Percentiles rank a stretch among this genome's conserved stretches.
These are phyloP conservation scores for Fusarium marasasianum DNA, from an alignment of 2,329 filamentous ascomycete species.

Conservation along the genomic window DNA sequence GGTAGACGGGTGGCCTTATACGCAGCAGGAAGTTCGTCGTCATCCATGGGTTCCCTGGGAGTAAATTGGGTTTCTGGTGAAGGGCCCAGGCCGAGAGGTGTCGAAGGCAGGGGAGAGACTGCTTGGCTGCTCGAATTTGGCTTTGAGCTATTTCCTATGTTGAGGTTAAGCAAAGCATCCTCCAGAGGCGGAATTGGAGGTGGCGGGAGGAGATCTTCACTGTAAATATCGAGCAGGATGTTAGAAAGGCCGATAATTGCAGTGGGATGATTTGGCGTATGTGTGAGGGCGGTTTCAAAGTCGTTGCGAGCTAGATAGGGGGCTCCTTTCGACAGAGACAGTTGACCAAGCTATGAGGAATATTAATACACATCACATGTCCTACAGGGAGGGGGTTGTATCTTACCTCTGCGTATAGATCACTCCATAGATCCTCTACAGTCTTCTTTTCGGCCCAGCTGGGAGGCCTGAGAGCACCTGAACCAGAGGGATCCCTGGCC, in stretches of 20 bases:
- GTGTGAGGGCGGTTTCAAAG: conserved; percentile 84
- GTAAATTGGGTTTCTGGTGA: conserved; percentile 30
- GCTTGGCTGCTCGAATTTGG: conserved; percentile 7
- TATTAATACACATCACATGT: background rate
- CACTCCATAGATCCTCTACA: conserved; percentile 84
- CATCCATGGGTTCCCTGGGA: conserved; percentile 39
- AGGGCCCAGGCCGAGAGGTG: conserved; percentile 58
- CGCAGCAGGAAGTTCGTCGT: conserved; percentile 58
- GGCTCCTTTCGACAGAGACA: conserved; percentile 68
- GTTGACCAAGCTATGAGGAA: conserved; percentile 68
- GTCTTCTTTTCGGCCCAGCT: conserved; percentile 85
- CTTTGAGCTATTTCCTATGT: background rate
- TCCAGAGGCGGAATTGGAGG: conserved; percentile 60
- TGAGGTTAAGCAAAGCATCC: conserved; percentile 14
- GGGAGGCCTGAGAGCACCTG: conserved; percentile 68
- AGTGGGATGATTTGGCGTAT: conserved; percentile 80
- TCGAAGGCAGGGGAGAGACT: conserved; percentile 50
- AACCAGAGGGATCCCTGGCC: conserved; percentile 68
- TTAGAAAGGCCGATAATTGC: conserved; percentile 86
- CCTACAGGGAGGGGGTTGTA: conserved; percentile 5
- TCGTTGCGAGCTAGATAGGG: conserved; percentile 76
- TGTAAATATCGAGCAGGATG: conserved; percentile 87
- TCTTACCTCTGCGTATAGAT: conserved; percentile 82
- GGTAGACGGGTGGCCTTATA: conserved; percentile 71
- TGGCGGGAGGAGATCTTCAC: conserved; percentile 69